Evolutionary conservation across 768 basidiomycete genomes (phyloP), one percentile per base, ranked within the genome.

Genomic region (Boletus vermiculosoides): DNA sequence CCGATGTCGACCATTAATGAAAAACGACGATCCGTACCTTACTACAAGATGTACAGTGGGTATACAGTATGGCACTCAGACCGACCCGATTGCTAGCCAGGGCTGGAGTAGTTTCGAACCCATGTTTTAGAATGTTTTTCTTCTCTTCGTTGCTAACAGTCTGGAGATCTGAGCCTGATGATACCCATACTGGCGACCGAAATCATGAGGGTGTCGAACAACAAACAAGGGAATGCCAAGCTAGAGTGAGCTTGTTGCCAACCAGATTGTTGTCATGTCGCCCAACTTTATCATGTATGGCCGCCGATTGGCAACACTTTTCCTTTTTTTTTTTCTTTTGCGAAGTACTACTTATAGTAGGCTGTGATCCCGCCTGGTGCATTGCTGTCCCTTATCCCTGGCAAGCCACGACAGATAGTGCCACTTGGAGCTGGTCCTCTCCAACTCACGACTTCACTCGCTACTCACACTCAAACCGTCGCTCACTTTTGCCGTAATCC

Each of bases 351-450:
- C 33, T 42, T 33, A 46, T n/a, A 34, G 23, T n/a, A 30, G 23
- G 5, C 36, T 10, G 12, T 8, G 13, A 25, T 34, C n/a, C 4
- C 42, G 28, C 36, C 48, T 23, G 39, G 48, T 34, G 40, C 13
- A 6, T 45, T 34, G 13, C 23, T 15, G 28, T 53, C 57, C 25
- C 41, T 37, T 15, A 25, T 41, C 25, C 45, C 49, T 34, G 5
- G 20, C 52, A 37, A 42, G 52, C 39, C 44, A 37, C 61, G 41
- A 45, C 45, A 33, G 25, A 54, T 15, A 45, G 44, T 48, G 4
- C n/a, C n/a, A n/a, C 20, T 46, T 41, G 63, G 66, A 59, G 66
- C 66, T 68, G 66, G 66, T 53, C 56, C 60, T 66, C 57, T 15
- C 16, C 9, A 13, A 22, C n/a, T 8, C 30, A 55, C 53, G 36